These are phyloP conservation scores for Coniochaeta sp. DNA, from an alignment of 2,329 filamentous ascomycete genomes.

Conservation along the genomic window DNA sequence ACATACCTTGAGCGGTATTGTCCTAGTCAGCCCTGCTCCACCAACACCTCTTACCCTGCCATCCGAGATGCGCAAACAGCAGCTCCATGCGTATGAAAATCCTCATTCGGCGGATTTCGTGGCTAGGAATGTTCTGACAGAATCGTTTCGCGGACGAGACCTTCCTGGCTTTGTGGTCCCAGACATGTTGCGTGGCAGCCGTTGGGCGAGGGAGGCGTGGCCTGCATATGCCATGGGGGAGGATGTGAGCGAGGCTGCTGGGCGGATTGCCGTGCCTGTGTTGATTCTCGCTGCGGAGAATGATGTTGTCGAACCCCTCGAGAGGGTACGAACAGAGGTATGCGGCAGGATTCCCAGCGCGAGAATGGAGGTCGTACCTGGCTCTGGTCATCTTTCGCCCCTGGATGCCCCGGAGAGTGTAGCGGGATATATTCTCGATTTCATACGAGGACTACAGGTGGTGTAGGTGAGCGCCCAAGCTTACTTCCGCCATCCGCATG, in stretches of 20 bases:
- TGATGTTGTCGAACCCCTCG: conserved; percentile 24
- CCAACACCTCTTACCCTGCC: conserved; percentile 22
- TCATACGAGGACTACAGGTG: not conserved
- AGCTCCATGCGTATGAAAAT: conserved; percentile 22
- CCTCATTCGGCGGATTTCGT: conserved; percentile 21
- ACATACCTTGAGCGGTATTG: conserved; percentile 18
- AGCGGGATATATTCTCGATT: conserved; percentile 14
- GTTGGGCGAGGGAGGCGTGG: conserved; percentile 24
- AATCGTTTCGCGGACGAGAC: conserved; percentile 6
- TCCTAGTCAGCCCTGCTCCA: conserved; percentile 26
- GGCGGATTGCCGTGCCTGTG: conserved; percentile 12
- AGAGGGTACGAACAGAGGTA: conserved; percentile 19
- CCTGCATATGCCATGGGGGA: conserved; percentile 25
- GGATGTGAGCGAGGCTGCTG: conserved; percentile 17
- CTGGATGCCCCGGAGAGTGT: conserved; percentile 8
- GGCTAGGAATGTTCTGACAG: conserved; percentile 22
- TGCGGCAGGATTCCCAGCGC: conserved; percentile 7
- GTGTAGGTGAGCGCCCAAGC: not conserved
- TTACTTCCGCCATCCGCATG: too few relatives aligned
- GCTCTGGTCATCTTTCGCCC: conserved; percentile 9
- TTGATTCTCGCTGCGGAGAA: conserved; percentile 20
- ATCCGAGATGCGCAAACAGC: conserved; percentile 23
- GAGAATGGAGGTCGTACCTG: conserved; percentile 9
- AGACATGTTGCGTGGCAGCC: conserved; percentile 21
- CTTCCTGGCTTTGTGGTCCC: conserved; percentile 9